Evolutionary conservation across 2,329 filamentous ascomycete species (phyloP), one percentile per base, ranked within the genome.

Genomic region (Conoideocrella luteorostrata): DNA sequence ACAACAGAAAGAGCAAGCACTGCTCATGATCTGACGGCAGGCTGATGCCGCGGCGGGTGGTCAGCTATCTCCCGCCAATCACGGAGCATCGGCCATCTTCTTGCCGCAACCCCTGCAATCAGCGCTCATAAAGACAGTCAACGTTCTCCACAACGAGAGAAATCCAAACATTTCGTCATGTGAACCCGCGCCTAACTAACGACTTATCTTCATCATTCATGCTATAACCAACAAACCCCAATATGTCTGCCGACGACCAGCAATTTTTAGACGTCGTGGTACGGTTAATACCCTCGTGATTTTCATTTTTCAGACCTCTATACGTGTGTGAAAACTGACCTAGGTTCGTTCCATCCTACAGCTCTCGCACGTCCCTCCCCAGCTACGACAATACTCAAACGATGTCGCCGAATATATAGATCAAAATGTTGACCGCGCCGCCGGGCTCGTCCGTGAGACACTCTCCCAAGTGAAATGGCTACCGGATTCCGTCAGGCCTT

Each of bases 331-430:
- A 6, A 11, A 4, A 24, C 46, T 50, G 26, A 48, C 43, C 30
- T 29, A 12, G 39, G 36, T 29, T 29, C 23, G 11, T 32, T 20
- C 38, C 20, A 28, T 20, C 20, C 43, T 39, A 45, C 52, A 80
- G 75, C 64, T 80, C 51, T 70, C 72, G 50, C 71, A 67, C 51
- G 63, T 78, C 45, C 69, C 72, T 48, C 66, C 78, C 65, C 81
- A 90, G 56, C 72, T 91, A 60, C 78, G 77, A 49, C 74, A 72
- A 50, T 89, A 88, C 63, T 82, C 84, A 13, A 72, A 75, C 53
- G 76, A 86, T 42, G 75, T 91, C 48, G 88, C 88, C 60, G 84
- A 88, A 51, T 84, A 83, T 52, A 79, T 95, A 61, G 88, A 96
- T 65, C 74, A 77, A 46, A 81, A 89, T 59, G 83, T 95, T 63